Evolutionary conservation across 257 asterid species (phyloP).

Genomic region (Haberlea rhodopensis): DNA sequence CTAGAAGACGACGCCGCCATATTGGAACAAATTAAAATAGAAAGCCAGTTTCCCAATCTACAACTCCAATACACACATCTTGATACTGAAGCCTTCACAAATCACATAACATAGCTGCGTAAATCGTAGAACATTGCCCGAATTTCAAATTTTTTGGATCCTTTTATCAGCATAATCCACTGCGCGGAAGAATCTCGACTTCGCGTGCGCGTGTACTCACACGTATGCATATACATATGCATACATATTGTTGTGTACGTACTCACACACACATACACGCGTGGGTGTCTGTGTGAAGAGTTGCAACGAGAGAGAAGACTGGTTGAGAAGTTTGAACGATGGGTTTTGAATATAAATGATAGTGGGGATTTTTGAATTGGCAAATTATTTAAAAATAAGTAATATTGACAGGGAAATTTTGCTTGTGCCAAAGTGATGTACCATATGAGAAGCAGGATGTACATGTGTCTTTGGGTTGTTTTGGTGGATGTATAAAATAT

Average conservation of each 20-base stretch:
- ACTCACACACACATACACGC: background rate
- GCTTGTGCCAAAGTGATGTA: background rate
- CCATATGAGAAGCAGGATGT: background rate
- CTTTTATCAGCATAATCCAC: background rate
- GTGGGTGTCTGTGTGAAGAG: background rate
- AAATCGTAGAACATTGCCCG: background rate
- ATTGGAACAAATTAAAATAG: background rate
- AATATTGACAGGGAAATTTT: background rate
- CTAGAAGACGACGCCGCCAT: constrained; percentile 69
- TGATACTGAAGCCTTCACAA: background rate
- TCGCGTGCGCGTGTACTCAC: background rate
- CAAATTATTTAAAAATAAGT: no score
- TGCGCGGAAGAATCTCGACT: background rate
- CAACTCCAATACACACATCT: background rate
- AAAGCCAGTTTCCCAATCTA: background rate
- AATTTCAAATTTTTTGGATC: background rate
- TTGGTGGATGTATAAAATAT: no score
- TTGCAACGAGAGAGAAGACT: background rate
- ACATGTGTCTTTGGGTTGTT: no score
- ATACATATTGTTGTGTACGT: background rate
- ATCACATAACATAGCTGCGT: background rate
- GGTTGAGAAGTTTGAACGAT: background rate
- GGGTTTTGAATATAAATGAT: background rate
- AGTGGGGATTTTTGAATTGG: background rate
- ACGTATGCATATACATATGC: background rate